These are phyloP conservation scores for Oropetium thomaeum DNA, from an alignment of 176 grass and related monocot species.

Conservation along the genomic window DNA sequence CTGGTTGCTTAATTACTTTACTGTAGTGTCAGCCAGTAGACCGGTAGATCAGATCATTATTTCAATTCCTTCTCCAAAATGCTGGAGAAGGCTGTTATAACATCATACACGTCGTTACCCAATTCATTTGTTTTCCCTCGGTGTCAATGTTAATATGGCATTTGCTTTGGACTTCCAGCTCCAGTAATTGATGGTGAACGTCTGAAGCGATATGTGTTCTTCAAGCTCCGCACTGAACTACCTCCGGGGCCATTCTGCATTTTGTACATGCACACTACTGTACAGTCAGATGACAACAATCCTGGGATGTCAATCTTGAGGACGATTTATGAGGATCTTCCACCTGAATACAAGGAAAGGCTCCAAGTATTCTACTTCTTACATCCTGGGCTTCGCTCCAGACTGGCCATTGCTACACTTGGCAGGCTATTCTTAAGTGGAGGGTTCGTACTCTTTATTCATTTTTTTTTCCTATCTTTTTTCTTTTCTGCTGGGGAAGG, in stretches of 20 bases:
- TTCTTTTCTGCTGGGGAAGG: too few species aligned
- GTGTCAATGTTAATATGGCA: neutral
- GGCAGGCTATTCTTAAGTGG: constrained; percentile 85
- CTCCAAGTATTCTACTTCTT: constrained; percentile 82
- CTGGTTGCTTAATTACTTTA: neutral
- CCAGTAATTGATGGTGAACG: constrained; percentile 60
- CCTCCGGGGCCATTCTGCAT: constrained; percentile 76
- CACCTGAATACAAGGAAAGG: constrained; percentile 68
- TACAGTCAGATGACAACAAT: constrained; percentile 87
- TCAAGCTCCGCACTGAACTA: constrained; percentile 61
- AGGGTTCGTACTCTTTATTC: constrained; percentile 60
- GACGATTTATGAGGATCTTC: constrained; percentile 82
- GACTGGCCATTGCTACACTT: constrained; percentile 72
- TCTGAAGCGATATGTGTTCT: constrained; percentile 77
- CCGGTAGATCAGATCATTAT: neutral
- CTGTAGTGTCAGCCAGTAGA: neutral
- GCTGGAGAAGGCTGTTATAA: neutral
- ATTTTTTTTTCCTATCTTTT: too few species aligned
- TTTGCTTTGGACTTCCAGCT: constrained; percentile 55
- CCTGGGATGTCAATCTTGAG: constrained; percentile 86
- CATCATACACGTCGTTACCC: neutral
- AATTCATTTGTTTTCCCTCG: neutral
- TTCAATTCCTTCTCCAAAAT: neutral
- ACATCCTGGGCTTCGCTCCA: constrained; percentile 73
- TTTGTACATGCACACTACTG: constrained; percentile 84